phyloP scores from a whole-genome alignment of 1,139 yeast species.

The Hansenula lynferdii region DNA sequence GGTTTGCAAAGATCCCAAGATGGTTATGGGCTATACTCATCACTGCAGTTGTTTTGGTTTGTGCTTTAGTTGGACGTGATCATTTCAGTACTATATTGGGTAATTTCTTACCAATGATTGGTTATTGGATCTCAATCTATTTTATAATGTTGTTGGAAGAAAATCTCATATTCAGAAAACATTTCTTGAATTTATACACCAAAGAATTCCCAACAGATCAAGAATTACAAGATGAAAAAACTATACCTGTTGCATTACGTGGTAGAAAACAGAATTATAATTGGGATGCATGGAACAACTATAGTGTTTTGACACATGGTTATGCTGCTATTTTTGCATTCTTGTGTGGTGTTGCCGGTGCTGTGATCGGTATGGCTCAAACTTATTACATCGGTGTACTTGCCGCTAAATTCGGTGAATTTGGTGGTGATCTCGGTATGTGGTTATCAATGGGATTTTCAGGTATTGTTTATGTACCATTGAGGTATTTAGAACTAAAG shows the following conservation, averaged over 20 bases:
- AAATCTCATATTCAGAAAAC: slow-evolving; percentile 61
- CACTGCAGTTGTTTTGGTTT: slow-evolving; percentile 60
- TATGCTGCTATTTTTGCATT: slow-evolving; percentile 61
- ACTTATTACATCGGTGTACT: slow-evolving; percentile 73
- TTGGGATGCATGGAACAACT: slow-evolving; percentile 65
- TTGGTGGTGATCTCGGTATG: slow-evolving; percentile 79
- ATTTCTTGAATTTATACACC: slow-evolving; percentile 44
- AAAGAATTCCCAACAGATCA: slow-evolving; percentile 38
- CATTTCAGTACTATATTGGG: slow-evolving; percentile 72
- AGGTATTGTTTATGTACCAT: slow-evolving; percentile 55
- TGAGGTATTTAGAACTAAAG: slow-evolving; percentile 61
- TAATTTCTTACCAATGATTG: slow-evolving; percentile 92
- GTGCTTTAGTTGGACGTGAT: slow-evolving; percentile 73
- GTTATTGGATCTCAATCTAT: slow-evolving; percentile 90
- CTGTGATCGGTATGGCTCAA: slow-evolving; percentile 80
- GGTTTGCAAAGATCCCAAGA: slow-evolving; percentile 65
- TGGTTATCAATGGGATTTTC: slow-evolving; percentile 76
- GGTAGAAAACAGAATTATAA: slow-evolving; percentile 41
- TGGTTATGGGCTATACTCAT: slow-evolving; percentile 71
- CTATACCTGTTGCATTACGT: slow-evolving; percentile 15
- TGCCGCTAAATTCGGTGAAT: slow-evolving; percentile 50
- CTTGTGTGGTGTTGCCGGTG: slow-evolving; percentile 64
- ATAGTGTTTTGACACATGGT: slow-evolving; percentile 51
- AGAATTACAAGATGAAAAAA: slow-evolving; percentile 3
- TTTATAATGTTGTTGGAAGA: slow-evolving; percentile 70